phyloP scores from a whole-genome alignment of 257 asterid species.

The Capsicum chinense region DNA sequence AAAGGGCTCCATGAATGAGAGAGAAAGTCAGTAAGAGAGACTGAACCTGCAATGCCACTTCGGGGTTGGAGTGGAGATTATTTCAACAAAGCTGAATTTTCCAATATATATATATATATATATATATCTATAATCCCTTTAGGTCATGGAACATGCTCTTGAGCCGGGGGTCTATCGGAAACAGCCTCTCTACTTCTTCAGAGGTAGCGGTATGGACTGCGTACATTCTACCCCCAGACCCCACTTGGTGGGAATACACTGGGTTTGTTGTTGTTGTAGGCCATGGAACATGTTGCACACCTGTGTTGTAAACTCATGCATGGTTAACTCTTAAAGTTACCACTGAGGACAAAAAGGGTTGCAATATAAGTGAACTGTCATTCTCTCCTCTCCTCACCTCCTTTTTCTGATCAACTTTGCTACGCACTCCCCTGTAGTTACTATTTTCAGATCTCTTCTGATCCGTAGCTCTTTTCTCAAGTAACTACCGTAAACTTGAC shows the following conservation, averaged over 20 bases:
- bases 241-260: too few species aligned
- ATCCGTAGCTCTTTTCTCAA: neutral
- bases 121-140: too few species aligned
- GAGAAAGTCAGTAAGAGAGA: neutral
- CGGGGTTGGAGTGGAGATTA: too few species aligned
- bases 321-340: neutral
- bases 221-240: too few species aligned
- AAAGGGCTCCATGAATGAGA: neutral
- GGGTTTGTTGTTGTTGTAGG: too few species aligned
- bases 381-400: conserved; percentile 14
- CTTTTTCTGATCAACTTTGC: conserved; percentile 11
- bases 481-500: neutral
- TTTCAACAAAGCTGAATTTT: too few species aligned
- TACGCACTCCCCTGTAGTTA: neutral
- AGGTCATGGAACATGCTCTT: too few species aligned
- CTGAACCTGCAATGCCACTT: too few species aligned
- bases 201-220: too few species aligned
- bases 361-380: neutral
- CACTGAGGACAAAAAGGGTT: neutral
- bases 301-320: neutral
- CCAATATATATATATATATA: too few species aligned
- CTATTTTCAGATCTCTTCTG: conserved; percentile 18
- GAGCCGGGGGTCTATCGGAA: too few species aligned
- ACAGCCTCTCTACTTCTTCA: too few species aligned
- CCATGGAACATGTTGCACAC: neutral